Conservation (phyloP, 1,284 basidiomycete species). For the Puccinia horiana region DNA sequence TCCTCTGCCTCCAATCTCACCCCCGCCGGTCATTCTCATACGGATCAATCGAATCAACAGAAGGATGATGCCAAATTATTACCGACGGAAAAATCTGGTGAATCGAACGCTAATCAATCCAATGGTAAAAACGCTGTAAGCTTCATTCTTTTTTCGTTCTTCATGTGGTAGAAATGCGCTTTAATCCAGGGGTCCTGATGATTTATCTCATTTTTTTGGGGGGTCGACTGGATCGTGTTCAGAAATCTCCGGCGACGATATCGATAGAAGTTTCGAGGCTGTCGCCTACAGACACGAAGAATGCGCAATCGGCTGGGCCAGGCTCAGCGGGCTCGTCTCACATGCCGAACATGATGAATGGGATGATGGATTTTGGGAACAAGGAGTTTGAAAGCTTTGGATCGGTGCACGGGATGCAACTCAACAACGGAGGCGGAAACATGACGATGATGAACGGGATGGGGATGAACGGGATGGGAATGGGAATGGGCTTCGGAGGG, state of each 20-base stretch:
- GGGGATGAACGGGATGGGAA: constrained; percentile 30
- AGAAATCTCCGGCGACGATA: neutral
- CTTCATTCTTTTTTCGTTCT: neutral
- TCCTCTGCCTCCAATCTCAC: neutral
- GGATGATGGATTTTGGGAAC: constrained; percentile 14
- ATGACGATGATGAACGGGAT: constrained; percentile 25
- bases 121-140: constrained; percentile 6
- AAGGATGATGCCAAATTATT: neutral
- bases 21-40: neutral
- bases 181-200: neutral
- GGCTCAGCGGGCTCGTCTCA: constrained; percentile 6
- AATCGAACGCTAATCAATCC: neutral
- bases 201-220: neutral
- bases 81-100: neutral
- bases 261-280: neutral
- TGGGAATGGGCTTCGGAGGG: neutral
- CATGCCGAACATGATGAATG: neutral
- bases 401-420: neutral
- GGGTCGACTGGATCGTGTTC: neutral
- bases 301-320: neutral
- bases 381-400: constrained; percentile 23
- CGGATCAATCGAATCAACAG: neutral
- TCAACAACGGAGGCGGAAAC: neutral
- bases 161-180: neutral
- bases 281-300: neutral